A percentile compares a stretch with the other conserved stretches of the same genome.
phyloP scores from a whole-genome alignment of 768 basidiomycete species.

The Trametes maxima region DNA sequence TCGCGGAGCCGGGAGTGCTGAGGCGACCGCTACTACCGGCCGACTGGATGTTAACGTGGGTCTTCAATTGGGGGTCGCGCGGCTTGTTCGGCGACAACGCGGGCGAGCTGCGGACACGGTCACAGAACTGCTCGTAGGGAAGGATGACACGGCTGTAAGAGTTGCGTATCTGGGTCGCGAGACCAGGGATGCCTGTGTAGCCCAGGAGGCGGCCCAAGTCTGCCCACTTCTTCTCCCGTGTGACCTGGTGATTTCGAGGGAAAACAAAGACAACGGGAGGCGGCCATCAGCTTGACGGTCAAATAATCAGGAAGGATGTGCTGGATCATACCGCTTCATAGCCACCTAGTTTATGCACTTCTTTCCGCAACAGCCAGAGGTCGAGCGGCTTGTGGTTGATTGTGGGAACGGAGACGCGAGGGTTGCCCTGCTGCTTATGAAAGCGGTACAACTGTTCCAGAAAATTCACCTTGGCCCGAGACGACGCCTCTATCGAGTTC shows the following conservation, averaged over 20 bases:
- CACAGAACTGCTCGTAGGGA: constrained; percentile 93
- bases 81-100: constrained; percentile 43
- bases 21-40: constrained; percentile 41
- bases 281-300: neutral
- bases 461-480: constrained; percentile 95
- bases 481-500: constrained; percentile 97
- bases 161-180: constrained; percentile 86
- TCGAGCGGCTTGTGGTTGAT: constrained; percentile 93
- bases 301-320: neutral
- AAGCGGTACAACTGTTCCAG: constrained; percentile 95
- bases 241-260: constrained; percentile 56
- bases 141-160: constrained; percentile 90
- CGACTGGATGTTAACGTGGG: constrained; percentile 51
- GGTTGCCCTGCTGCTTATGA: constrained; percentile 93
- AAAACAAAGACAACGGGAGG: neutral
- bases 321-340: constrained; percentile 71
- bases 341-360: constrained; percentile 88
- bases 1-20: constrained; percentile 19
- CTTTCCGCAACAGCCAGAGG: constrained; percentile 90
- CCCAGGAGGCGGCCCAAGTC: constrained; percentile 82
- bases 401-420: constrained; percentile 87
- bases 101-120: constrained; percentile 70
- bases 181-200: constrained; percentile 78
- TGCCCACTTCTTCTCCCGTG: constrained; percentile 83
- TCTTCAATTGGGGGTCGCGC: constrained; percentile 56